Evolutionary conservation across 441 rosid species (phyloP), one percentile per base, ranked within the genome.

Genomic region (Pelargonium cotyledonis): DNA sequence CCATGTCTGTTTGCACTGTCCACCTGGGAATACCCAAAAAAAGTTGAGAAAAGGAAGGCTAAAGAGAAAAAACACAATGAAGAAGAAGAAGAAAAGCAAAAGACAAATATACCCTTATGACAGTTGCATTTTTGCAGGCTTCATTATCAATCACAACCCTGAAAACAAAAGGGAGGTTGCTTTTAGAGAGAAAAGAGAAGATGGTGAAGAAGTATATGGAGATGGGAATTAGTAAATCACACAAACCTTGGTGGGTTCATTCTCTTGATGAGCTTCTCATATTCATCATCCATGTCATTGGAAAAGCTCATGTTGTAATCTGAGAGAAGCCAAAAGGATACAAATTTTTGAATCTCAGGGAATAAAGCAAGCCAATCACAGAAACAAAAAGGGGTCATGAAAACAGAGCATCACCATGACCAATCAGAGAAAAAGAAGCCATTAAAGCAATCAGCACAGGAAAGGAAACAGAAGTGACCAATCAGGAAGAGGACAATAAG

Each of bases 1-100:
- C 96, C 98, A 71, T 85, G 92, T 70, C 82, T 86, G 83, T 90
- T 93, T 68, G 94, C 94, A 78, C 97, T 89, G 72, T 88, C 96
- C n/a, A 92, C 95, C 96, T 57, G 66, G 55, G 63, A 65, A 62
- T 29, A 3, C 66, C 67, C 66, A 41, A 60, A 11, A 26, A 43
- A 16, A 8, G 8, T 9, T 18, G 41, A 31, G 5, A 9, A n/a
- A 29, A 43, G 31, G 49, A 26, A 0, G 41, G 1, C 10, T 26
- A 35, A 51, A 35, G 57, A 51, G 44, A n/a, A 46, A 8, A 12
- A n/a, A 31, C 41, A 9, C 1, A 15, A 2, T 26, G 10, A 18
- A 12, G 14, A 46, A 46, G 53, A 11, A 8, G 53, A 11, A 46
- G n/a, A 11, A 46, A 1, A 46, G 10, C 4, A 11, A 4, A 23